These are phyloP conservation scores for Magnaporthales sp. DNA, from an alignment of 2,329 filamentous ascomycete species.

Conservation along the genomic window DNA sequence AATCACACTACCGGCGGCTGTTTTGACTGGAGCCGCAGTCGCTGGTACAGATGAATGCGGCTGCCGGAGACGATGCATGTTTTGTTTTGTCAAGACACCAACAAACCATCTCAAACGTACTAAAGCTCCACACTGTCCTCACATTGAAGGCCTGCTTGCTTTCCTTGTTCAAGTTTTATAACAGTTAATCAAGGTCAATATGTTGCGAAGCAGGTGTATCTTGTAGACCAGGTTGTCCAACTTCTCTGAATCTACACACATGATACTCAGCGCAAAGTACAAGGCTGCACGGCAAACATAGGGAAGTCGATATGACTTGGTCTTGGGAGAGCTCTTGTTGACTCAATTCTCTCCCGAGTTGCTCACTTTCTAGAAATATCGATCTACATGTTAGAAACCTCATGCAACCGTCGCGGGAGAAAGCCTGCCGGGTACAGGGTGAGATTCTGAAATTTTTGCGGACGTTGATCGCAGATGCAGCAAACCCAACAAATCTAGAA, in stretches of 20 bases:
- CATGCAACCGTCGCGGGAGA: neutral
- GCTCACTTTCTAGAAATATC: neutral
- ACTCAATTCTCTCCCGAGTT: neutral
- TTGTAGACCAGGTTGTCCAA: neutral
- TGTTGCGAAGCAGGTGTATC: neutral
- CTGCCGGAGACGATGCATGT: neutral
- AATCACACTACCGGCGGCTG: neutral
- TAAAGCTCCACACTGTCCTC: accelerated
- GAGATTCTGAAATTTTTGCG: neutral
- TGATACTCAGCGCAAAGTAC: neutral
- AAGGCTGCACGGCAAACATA: neutral
- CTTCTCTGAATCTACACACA: neutral
- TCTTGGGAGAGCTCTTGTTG: neutral
- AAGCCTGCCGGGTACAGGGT: neutral
- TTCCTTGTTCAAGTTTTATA: neutral
- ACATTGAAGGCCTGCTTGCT: neutral
- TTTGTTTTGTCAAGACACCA: neutral
- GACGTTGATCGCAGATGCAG: neutral
- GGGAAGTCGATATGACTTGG: neutral
- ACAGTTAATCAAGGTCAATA: neutral
- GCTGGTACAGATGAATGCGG: neutral
- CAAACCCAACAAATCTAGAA: no score
- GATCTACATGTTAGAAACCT: neutral
- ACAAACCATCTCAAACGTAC: neutral
- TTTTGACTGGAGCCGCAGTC: neutral